Conservation (phyloP, 306 rosid genomes). For the Cucurbita maxima region DNA sequence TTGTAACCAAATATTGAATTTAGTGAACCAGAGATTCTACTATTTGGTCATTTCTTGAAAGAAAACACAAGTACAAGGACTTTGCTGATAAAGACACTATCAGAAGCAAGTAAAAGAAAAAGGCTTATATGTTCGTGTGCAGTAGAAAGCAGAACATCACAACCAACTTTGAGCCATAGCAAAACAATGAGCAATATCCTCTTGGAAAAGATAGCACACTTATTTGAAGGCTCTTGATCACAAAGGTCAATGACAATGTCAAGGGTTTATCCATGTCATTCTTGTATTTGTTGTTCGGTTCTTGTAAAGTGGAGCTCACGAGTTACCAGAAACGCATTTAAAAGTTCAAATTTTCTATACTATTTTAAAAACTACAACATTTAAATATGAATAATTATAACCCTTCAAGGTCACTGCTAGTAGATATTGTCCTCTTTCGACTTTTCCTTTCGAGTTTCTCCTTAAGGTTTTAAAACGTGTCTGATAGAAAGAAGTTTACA, state of each 20-base stretch:
- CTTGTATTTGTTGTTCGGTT: neutral
- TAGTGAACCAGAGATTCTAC: neutral
- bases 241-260: neutral
- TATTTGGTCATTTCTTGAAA: neutral
- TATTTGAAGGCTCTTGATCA: neutral
- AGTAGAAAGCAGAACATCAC: neutral
- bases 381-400: neutral
- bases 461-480: too few species aligned
- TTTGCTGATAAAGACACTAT: neutral
- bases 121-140: neutral
- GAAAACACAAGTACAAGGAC: neutral
- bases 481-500: too few species aligned
- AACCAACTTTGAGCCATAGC: neutral
- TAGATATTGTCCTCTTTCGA: too few species aligned
- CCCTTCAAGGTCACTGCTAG: too few species aligned
- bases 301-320: neutral
- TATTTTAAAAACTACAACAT: neutral
- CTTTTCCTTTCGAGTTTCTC: too few species aligned
- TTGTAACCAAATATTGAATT: constrained; percentile 1
- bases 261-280: neutral
- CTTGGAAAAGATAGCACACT: neutral
- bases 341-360: neutral
- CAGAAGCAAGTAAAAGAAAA: neutral
- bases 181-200: neutral
- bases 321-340: neutral